Evolutionary conservation across 179 eudicot species (phyloP).

Genomic region (Vitellaria paradoxa): DNA sequence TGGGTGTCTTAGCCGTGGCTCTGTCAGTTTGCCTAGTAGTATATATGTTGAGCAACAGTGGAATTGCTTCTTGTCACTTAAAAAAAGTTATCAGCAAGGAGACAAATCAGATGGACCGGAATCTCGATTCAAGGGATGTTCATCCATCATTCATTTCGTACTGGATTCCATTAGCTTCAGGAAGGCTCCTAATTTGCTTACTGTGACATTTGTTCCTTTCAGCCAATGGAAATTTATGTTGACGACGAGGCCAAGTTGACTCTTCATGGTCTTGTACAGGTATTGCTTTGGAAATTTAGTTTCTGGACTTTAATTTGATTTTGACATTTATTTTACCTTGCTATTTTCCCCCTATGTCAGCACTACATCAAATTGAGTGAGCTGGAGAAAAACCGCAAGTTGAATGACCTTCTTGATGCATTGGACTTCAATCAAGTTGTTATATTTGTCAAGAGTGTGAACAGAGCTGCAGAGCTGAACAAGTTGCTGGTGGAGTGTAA

Average conservation of each 20-base stretch:
- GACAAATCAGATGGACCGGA: slow-evolving; percentile 26
- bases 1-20: neutral
- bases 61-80: slow-evolving; percentile 14
- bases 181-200: slow-evolving; percentile 67
- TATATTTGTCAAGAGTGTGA: slow-evolving; percentile 88
- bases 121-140: slow-evolving; percentile 20
- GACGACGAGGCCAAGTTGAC: slow-evolving; percentile 93
- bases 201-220: slow-evolving; percentile 66
- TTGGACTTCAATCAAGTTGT: slow-evolving; percentile 91
- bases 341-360: slow-evolving; percentile 22
- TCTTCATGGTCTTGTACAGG: slow-evolving; percentile 95
- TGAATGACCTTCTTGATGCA: slow-evolving; percentile 86
- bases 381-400: slow-evolving; percentile 81
- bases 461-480: slow-evolving; percentile 87
- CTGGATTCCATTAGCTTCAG: slow-evolving; percentile 66
- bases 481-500: slow-evolving; percentile 85
- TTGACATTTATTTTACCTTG: neutral
- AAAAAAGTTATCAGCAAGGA: slow-evolving; percentile 24
- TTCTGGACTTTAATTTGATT: neutral
- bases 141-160: slow-evolving; percentile 46
- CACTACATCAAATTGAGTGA: slow-evolving; percentile 88
- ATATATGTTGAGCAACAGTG: neutral
- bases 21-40: neutral
- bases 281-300: slow-evolving; percentile 24
- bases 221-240: slow-evolving; percentile 90